Evolutionary conservation across 768 basidiomycete genomes (phyloP), one percentile per base, ranked within the genome.

Genomic region (Phlegmacium glaucopus): DNA sequence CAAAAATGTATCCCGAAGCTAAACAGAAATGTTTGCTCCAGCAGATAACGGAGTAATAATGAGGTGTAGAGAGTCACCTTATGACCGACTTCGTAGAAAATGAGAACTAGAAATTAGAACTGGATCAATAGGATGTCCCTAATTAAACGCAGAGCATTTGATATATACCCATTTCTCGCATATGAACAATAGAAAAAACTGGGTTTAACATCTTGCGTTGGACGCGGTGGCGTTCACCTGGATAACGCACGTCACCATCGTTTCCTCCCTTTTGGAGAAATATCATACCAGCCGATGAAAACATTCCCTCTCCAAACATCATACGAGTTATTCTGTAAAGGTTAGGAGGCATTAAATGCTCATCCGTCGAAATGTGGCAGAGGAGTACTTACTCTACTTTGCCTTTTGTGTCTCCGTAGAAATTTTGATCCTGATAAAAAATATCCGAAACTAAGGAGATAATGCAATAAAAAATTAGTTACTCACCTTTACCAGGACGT

Each of bases 171-270:
- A 66, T 61, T 39, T 60, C 52, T 9, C 72, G 71, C 65, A 76
- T 60, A 51, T 76, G 71, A 0, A 62, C 58, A 28, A 61, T 59
- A 0, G 72, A 70, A 51, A 77, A 77, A 6, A 74, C 67, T 0
- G 75, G 75, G 37, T 70, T 75, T 17, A 77, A 55, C 60, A 75
- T 65, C 44, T 72, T 75, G 11, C 72, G 65, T 48, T 76, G 75
- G 22, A 63, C 68, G 17, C 63, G 58, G 51, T 76, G 74, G 13
- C 67, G 62, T 25, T 70, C 65, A n/a, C 74, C 74, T 75, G 37
- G 2, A 6, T 15, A 32, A 35, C 9, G 7, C 16, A 30, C 17
- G 34, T 16, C 6, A 44, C 12, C 13, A 37, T 29, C 5, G 35
- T 18, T 7, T 16, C 18, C 37, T 10, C 12, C 13, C 16, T 34